Evolutionary conservation across 305 asterid genomes (phyloP).

Genomic region (Euphrasia arctica): DNA sequence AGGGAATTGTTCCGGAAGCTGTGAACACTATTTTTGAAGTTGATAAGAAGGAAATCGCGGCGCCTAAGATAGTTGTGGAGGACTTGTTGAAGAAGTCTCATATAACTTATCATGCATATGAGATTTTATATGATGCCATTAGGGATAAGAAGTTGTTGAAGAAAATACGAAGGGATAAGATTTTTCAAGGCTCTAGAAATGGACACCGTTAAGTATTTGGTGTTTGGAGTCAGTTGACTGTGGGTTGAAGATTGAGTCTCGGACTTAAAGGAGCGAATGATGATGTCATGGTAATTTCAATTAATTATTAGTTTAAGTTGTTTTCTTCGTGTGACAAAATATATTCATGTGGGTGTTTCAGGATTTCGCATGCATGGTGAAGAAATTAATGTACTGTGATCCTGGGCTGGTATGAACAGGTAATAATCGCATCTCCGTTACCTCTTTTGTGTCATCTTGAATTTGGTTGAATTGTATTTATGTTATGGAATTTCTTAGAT

Average conservation of each 20-base stretch:
- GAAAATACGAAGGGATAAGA: slow-evolving; percentile 36
- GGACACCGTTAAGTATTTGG: slow-evolving; percentile 19
- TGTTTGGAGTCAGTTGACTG: slow-evolving; percentile 8
- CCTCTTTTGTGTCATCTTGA: too few relatives aligned
- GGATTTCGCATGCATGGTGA: slow-evolving; percentile 23
- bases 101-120: slow-evolving; percentile 71
- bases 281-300: slow-evolving; percentile 26
- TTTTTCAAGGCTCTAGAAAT: slow-evolving; percentile 24
- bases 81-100: slow-evolving; percentile 71
- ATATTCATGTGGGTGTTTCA: slow-evolving; percentile 16
- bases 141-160: slow-evolving; percentile 64
- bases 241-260: slow-evolving; percentile 17
- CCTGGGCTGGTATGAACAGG: slow-evolving; percentile 17
- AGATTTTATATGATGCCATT: slow-evolving; percentile 66
- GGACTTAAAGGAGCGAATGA: slow-evolving; percentile 22
- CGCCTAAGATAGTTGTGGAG: slow-evolving; percentile 86
- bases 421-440: not conserved
- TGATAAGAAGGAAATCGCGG: slow-evolving; percentile 72
- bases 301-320: slow-evolving; percentile 14
- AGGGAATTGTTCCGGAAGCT: slow-evolving; percentile 67
- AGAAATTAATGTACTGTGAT: slow-evolving; percentile 17
- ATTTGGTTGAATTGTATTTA: too few relatives aligned
- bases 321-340: slow-evolving; percentile 20
- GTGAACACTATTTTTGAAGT: slow-evolving; percentile 71
- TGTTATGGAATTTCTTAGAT: too few relatives aligned